phyloP scores from a whole-genome alignment of 1,284 basidiomycete species.

The Schizophyllum commune region DNA sequence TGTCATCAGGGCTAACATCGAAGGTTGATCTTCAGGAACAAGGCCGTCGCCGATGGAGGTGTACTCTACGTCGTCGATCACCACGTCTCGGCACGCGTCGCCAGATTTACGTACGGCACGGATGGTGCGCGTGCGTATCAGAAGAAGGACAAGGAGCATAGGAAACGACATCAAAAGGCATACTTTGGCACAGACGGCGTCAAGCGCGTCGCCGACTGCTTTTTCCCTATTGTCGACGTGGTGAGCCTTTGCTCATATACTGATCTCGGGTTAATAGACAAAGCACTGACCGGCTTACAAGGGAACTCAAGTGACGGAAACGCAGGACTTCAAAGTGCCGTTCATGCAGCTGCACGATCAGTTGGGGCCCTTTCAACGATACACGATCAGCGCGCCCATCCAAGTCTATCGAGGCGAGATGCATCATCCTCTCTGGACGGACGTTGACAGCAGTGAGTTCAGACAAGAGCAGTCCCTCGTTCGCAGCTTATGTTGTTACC shows the following conservation, averaged over 20 bases:
- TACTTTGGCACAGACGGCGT: not conserved
- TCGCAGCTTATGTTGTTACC: too few species aligned
- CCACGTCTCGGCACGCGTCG: constrained; percentile 36
- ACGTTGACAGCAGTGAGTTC: not conserved
- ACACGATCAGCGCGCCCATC: not conserved
- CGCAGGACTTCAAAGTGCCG: not conserved
- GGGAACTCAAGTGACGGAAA: not conserved
- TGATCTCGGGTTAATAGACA: too few species aligned
- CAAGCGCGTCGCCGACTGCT: not conserved
- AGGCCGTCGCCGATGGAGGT: constrained; percentile 49
- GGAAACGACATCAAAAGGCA: not conserved
- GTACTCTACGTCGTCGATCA: constrained; percentile 46
- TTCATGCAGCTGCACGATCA: not conserved
- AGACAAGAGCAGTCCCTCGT: too few species aligned
- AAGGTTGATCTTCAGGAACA: constrained; percentile 30
- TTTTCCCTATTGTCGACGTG: not conserved
- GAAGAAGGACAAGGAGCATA: not conserved
- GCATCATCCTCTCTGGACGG: not conserved
- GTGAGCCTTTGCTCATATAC: not conserved
- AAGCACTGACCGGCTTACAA: too few species aligned
- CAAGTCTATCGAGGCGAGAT: not conserved
- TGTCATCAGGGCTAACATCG: not conserved
- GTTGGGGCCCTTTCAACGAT: not conserved
- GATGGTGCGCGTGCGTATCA: constrained; percentile 2
- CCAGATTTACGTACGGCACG: constrained; percentile 37